Evolutionary conservation across 2,329 filamentous ascomycete genomes (phyloP).

Genomic region (Stagonosporopsis chrysanthemi): DNA sequence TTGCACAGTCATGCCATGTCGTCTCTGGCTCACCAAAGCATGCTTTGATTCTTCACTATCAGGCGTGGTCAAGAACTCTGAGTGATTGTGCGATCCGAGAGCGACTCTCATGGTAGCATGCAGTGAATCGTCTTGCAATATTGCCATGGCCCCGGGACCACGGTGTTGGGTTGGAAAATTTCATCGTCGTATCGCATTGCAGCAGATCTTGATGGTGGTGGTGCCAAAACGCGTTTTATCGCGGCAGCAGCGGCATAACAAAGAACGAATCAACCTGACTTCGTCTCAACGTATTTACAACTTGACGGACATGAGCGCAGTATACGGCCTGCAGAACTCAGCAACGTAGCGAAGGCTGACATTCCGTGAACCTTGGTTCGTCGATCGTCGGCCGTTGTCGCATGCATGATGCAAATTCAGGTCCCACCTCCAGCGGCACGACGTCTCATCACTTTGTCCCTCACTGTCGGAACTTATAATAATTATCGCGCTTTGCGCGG

Average conservation of each 20-base stretch:
- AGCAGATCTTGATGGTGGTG: neutral
- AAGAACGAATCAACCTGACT: neutral
- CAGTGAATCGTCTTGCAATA: too few relatives aligned
- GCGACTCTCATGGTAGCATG: neutral
- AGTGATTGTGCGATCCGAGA: too few relatives aligned
- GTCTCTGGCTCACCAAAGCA: neutral
- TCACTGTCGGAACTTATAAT: conserved; percentile 1
- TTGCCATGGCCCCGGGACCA: neutral
- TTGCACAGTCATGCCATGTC: neutral
- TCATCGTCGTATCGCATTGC: neutral
- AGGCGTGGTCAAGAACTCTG: too few relatives aligned
- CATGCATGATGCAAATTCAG: conserved; percentile 26
- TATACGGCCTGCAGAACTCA: neutral
- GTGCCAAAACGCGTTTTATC: neutral
- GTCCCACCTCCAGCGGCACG: conserved; percentile 34
- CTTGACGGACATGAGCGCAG: conserved; percentile 14
- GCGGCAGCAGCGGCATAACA: conserved; percentile 13
- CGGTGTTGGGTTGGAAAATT: too few relatives aligned
- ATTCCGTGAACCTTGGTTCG: conserved; percentile 36
- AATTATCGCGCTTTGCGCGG: conserved; percentile 45
- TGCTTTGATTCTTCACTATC: too few relatives aligned
- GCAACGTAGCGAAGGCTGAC: neutral
- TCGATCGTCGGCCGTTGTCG: conserved; percentile 32
- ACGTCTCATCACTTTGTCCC: conserved; percentile 22
- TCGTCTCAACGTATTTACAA: neutral